These are phyloP conservation scores for Hippophae tibetana DNA, from an alignment of 306 rosid species.

Conservation along the genomic window DNA sequence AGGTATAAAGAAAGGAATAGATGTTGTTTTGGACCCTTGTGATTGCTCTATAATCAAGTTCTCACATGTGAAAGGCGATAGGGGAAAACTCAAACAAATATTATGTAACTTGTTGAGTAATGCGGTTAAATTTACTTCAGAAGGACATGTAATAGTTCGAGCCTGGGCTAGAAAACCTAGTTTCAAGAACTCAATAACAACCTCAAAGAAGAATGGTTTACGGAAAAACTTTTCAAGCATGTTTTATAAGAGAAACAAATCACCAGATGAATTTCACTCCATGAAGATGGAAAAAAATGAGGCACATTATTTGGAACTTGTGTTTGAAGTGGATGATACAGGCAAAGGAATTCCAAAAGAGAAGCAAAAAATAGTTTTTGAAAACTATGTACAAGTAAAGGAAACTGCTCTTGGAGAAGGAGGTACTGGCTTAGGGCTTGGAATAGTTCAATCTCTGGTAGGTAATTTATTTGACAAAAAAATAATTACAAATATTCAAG, in stretches of 20 bases:
- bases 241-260: constrained; percentile 24
- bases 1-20: constrained; percentile 62
- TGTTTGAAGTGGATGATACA: constrained; percentile 77
- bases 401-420: constrained; percentile 49
- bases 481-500: too few relatives aligned
- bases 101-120: constrained; percentile 62
- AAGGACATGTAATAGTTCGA: constrained; percentile 57
- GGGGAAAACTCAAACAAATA: constrained; percentile 64
- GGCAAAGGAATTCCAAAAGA: constrained; percentile 87
- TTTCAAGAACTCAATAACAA: constrained; percentile 31
- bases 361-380: constrained; percentile 49
- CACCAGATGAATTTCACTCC: constrained; percentile 6
- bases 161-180: constrained; percentile 47
- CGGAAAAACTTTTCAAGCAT: constrained; percentile 22
- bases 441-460: constrained; percentile 80
- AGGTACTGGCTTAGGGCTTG: constrained; percentile 92
- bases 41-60: constrained; percentile 48
- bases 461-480: not conserved
- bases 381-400: constrained; percentile 70
- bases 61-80: constrained; percentile 60
- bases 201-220: constrained; percentile 17
- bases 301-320: constrained; percentile 36
- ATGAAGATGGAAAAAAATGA: constrained; percentile 28
- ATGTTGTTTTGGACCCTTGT: constrained; percentile 59
- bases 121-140: constrained; percentile 64